phyloP scores from a whole-genome alignment of 1,284 basidiomycete species.

The Peniophora sp. region DNA sequence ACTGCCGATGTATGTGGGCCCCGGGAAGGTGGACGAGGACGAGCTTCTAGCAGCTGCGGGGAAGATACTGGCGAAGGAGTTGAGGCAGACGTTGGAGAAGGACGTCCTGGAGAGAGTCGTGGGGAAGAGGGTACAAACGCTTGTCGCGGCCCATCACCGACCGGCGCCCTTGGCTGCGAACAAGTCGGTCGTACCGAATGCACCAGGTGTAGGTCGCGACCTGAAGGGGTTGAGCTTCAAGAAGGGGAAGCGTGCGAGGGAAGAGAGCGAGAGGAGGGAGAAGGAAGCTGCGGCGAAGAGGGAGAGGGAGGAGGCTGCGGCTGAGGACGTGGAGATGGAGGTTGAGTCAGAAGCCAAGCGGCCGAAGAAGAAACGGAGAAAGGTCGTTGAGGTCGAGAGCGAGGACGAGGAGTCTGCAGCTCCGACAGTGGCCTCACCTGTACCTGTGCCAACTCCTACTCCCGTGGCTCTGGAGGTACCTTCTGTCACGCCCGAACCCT shows the following conservation, averaged over 20 bases:
- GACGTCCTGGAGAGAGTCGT: conserved; percentile 67
- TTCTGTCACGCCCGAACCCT: too few relatives aligned
- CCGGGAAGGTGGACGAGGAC: conserved; percentile 28
- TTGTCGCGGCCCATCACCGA: conserved; percentile 42
- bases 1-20: not conserved
- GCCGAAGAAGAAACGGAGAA: conserved; percentile 17
- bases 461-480: conserved; percentile 4
- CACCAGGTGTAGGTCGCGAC: conserved; percentile 25
- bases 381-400: conserved; percentile 31
- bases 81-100: conserved; percentile 52
- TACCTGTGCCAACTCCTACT: conserved; percentile 3
- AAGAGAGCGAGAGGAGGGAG: conserved; percentile 21
- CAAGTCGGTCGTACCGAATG: conserved; percentile 14
- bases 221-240: conserved; percentile 65
- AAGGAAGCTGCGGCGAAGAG: conserved; percentile 12
- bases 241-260: conserved; percentile 39
- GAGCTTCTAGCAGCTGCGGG: conserved; percentile 59
- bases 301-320: conserved; percentile 13
- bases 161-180: conserved; percentile 20
- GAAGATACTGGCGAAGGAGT: conserved; percentile 54
- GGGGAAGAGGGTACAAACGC: conserved; percentile 42
- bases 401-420: conserved; percentile 30
- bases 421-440: not conserved
- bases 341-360: conserved; percentile 12
- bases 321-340: conserved; percentile 10